A percentile compares a stretch with the other conserved stretches of the same genome.
Conservation (phyloP, 2,329 filamentous ascomycete species). For the Aspergillus sp. region DNA sequence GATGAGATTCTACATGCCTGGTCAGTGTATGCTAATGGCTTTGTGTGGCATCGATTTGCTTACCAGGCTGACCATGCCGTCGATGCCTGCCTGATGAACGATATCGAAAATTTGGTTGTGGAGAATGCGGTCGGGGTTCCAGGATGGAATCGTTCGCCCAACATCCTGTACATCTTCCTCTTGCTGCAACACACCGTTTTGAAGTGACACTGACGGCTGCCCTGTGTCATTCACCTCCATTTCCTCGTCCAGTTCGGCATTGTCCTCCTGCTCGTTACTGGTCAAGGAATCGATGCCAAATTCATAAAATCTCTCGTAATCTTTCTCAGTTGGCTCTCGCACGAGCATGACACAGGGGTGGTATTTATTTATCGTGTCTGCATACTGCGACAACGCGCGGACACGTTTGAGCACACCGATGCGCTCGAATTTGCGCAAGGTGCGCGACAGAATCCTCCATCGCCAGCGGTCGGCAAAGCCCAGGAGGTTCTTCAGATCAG, state of each 20-base stretch:
- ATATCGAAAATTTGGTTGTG: conserved; percentile 54
- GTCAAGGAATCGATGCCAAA: conserved; percentile 28
- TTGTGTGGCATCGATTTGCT: conserved; percentile 12
- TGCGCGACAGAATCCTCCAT: conserved; percentile 41
- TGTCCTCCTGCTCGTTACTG: conserved; percentile 27
- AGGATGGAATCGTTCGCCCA: conserved; percentile 48
- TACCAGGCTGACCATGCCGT: conserved; percentile 51
- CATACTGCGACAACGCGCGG: conserved; percentile 42
- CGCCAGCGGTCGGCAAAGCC: conserved; percentile 39
- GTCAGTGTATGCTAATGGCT: neutral
- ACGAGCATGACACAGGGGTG: conserved; percentile 46
- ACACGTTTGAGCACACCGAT: conserved; percentile 48
- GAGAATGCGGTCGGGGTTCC: conserved; percentile 54
- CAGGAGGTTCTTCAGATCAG: conserved; percentile 52
- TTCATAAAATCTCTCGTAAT: conserved; percentile 41
- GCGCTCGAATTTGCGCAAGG: conserved; percentile 45
- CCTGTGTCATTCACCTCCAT: conserved; percentile 24
- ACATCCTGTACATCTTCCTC: conserved; percentile 27
- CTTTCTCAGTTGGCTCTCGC: conserved; percentile 40
- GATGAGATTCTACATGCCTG: conserved; percentile 38
- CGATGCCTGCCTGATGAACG: conserved; percentile 45
- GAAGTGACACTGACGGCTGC: conserved; percentile 8
- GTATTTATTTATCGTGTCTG: conserved; percentile 30
- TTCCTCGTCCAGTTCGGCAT: conserved; percentile 36
- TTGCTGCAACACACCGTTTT: conserved; percentile 18